A percentile compares a stretch with the other conserved stretches of the same genome.
These are phyloP conservation scores for Mycena alexandri DNA, from an alignment of 768 basidiomycete genomes.

Conservation along the genomic window DNA sequence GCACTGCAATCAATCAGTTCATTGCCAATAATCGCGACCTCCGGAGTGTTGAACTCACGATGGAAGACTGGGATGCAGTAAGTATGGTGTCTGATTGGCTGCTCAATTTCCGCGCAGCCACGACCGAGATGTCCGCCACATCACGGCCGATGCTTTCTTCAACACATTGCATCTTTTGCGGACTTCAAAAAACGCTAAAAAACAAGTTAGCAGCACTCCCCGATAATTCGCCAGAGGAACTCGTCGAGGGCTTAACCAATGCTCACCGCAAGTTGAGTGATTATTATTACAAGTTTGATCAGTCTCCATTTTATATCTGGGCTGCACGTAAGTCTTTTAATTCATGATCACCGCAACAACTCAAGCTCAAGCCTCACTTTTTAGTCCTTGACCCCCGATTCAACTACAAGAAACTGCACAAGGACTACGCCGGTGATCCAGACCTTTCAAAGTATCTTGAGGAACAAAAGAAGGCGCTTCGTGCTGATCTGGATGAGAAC, in stretches of 20 bases:
- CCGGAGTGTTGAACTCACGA: conserved; percentile 5
- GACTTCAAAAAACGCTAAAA: conserved; percentile 23
- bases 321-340: conserved; percentile 33
- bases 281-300: conserved; percentile 27
- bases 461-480: no score
- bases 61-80: conserved; percentile 35
- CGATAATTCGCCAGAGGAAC: not conserved
- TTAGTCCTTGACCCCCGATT: no score
- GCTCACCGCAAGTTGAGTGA: conserved; percentile 28
- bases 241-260: conserved; percentile 19
- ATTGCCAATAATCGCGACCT: conserved; percentile 27
- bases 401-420: no score
- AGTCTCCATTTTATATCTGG: conserved; percentile 32
- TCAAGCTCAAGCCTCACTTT: no score
- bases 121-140: conserved; percentile 40
- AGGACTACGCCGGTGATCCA: no score
- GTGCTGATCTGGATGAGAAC: no score
- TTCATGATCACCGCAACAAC: no score
- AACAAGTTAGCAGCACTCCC: conserved; percentile 28
- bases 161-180: conserved; percentile 23
- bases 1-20: conserved; percentile 11
- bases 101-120: conserved; percentile 30
- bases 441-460: no score
- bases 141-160: conserved; percentile 31
- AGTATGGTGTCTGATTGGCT: conserved; percentile 29